Evolutionary conservation across 2,329 filamentous ascomycete genomes (phyloP).

Genomic region (Verticillium longisporum): DNA sequence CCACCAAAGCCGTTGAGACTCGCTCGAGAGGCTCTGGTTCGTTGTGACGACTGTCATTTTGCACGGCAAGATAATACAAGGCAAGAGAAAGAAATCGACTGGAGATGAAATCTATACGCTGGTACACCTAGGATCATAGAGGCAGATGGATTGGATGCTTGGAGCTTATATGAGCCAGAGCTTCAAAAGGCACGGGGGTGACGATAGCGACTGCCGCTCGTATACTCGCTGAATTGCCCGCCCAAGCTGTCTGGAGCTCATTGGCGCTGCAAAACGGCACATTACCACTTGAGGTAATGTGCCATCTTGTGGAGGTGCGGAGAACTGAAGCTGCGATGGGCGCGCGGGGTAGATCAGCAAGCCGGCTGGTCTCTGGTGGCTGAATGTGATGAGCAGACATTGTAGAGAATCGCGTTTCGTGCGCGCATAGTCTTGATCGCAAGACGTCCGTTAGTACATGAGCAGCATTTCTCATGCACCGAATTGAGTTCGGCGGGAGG

Average conservation of each 20-base stretch:
- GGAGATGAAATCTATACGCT: not conserved
- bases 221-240: not conserved
- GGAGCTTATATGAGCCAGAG: not conserved
- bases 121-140: not conserved
- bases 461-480: no score
- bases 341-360: no score
- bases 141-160: not conserved
- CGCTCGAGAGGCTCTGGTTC: not conserved
- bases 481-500: no score
- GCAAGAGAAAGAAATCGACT: not conserved
- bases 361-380: no score
- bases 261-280: not conserved
- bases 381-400: no score
- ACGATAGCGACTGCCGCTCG: not conserved
- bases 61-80: not conserved
- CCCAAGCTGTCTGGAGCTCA: not conserved
- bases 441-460: no score
- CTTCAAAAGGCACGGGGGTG: not conserved
- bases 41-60: not conserved
- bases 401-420: no score
- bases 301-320: not conserved
- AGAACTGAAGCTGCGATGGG: not conserved
- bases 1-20: constrained; percentile 40
- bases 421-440: no score
- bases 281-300: not conserved